phyloP scores from a whole-genome alignment of 2,329 filamentous ascomycete genomes.

The Botrytis hyacinthi region DNA sequence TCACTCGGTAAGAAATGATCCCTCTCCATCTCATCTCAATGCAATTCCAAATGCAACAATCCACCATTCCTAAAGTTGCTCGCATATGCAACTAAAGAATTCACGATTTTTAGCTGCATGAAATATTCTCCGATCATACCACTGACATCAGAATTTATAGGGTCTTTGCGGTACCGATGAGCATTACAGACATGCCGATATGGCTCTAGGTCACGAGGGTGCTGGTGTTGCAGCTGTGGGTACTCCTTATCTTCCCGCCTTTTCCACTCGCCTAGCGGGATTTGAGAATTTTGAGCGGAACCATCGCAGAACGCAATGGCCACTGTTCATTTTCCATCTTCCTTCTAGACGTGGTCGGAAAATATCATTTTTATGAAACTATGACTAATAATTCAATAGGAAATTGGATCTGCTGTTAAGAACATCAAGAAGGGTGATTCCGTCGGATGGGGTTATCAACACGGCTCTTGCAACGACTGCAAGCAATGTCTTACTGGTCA shows the following conservation, averaged over 20 bases:
- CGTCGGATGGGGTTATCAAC: conserved; percentile 48
- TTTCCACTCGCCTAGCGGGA: conserved; percentile 14
- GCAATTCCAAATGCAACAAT: not conserved
- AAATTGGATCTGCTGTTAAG: conserved; percentile 44
- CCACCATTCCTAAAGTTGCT: not conserved
- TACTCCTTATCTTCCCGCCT: not conserved
- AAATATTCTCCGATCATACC: not conserved
- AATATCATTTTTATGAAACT: not conserved
- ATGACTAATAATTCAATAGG: conserved; percentile 16
- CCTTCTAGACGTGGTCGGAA: conserved; percentile 14
- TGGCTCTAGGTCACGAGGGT: conserved; percentile 51
- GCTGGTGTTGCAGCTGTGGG: conserved; percentile 45
- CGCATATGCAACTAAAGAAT: not conserved
- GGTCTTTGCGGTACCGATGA: conserved; percentile 64
- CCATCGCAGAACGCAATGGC: not conserved
- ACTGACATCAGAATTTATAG: not conserved
- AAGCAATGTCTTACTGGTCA: conserved; percentile 46
- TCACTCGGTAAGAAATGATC: conserved; percentile 45
- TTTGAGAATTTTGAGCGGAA: not conserved
- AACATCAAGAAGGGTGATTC: conserved; percentile 45
- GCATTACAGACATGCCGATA: conserved; percentile 41
- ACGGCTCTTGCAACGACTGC: conserved; percentile 46
- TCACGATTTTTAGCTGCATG: not conserved
- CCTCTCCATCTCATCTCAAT: not conserved
- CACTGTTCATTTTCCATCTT: not conserved